Base-by-base conservation (phyloP, 2,329 filamentous ascomycete species). In the Acrocalymma vagum region DNA sequence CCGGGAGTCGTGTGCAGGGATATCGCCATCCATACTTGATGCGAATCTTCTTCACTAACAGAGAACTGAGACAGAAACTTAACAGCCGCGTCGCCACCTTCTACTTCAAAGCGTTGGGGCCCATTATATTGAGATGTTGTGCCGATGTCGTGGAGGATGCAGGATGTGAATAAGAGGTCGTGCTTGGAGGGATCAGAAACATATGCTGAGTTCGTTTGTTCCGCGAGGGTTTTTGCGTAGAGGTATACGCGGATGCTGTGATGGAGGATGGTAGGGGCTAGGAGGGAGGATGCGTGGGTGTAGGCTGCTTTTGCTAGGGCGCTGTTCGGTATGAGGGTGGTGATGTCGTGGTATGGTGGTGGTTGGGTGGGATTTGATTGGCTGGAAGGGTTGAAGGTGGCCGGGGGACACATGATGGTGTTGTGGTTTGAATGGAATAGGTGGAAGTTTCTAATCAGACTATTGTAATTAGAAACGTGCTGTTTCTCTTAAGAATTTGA, bases 81-180 rank as follows among this genome's bases (percentile, higher is more conserved):
- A 2, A 63, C 63, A 6, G 72, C 72, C 18, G 70, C 72, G 46
- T 77, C 72, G 5, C 65, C 73, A 5, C 73, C 73, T 45, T 75
- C 72, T 29, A 77, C 62, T 48, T 77, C 73, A 50, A 77, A 77
- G 10, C 73, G 67, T 29, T 70, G 62, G 3, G 63, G 39, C 2
- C 68, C 67, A 24, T 67, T 50, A 31, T 58, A 59, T 5, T 35
- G 25, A n/a, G 74, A 64, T 0, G 84, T 82, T 0, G 85, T 88
- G 9, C 86, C 87, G 42, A 91, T 86, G 65, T 92, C 87, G 64
- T 92, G 87, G 5, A 91, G 76, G 2, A 92, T 73, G 42, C 80
- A 84, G 1, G 85, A 75, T 20, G 74, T 65, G 30, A 75, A 73
- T 30, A 78, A 72, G 5, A 60, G 52, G 72, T 76, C 80, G 29